These are phyloP conservation scores for Glycine tomentella DNA, from an alignment of 306 rosid genomes.

Conservation along the genomic window DNA sequence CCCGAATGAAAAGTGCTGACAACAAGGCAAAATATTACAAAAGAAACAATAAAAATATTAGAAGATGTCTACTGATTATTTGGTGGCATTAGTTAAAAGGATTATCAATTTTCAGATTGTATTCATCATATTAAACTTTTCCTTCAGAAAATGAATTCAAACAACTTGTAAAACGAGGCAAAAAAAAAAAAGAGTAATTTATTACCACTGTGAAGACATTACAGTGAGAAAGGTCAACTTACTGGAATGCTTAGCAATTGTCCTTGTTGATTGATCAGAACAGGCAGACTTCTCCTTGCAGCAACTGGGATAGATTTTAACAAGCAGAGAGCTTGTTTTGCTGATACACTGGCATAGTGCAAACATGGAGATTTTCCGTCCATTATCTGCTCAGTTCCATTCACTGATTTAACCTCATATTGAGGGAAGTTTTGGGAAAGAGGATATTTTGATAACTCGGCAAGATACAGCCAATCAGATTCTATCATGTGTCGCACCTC, in stretches of 20 bases:
- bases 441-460: conserved; percentile 56
- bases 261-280: conserved; percentile 72
- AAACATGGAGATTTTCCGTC: conserved; percentile 54
- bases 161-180: not conserved
- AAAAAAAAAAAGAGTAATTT: not conserved
- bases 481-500: conserved; percentile 80
- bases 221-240: conserved; percentile 45
- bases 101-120: not conserved
- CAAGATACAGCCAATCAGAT: conserved; percentile 91
- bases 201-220: not conserved
- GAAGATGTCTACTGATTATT: conserved; percentile 1
- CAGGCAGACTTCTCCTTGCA: conserved; percentile 88
- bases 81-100: conserved; percentile 2
- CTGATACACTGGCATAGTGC: conserved; percentile 63
- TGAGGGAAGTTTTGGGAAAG: conserved; percentile 46
- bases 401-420: conserved; percentile 16
- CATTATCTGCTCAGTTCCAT: conserved; percentile 43
- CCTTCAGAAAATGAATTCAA: conserved; percentile 1
- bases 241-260: conserved; percentile 80
- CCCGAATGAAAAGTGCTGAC: conserved; percentile 19
- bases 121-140: conserved; percentile 1
- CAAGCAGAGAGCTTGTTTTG: conserved; percentile 64
- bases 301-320: conserved; percentile 80
- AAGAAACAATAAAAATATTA: conserved; percentile 9
- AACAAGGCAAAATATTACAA: conserved; percentile 10